Percentiles rank a stretch among this genome's conserved stretches.
Evolutionary conservation across 1,284 basidiomycete genomes (phyloP).

Genomic region (Athelia psychrophila): DNA sequence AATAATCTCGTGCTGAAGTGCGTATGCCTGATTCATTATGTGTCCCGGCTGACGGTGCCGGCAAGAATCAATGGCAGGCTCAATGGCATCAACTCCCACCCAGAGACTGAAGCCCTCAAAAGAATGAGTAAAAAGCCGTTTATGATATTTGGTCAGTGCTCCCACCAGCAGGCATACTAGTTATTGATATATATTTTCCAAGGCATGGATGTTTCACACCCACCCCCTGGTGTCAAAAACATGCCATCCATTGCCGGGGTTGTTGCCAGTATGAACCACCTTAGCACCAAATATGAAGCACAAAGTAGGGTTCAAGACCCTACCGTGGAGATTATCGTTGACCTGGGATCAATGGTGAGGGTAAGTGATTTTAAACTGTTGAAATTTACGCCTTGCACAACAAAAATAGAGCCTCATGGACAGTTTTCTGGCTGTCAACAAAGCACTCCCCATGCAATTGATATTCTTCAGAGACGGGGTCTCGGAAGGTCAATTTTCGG

Average conservation of each 20-base stretch:
- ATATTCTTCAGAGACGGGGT: neutral
- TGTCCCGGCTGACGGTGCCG: neutral
- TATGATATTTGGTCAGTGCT: neutral
- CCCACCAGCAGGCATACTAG: too few species aligned
- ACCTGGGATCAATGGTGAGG: neutral
- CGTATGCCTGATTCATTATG: neutral
- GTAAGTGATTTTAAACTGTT: neutral
- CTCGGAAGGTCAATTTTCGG: neutral
- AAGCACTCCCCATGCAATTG: neutral
- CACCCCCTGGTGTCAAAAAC: neutral
- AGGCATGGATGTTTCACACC: neutral
- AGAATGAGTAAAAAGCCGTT: neutral
- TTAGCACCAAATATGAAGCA: neutral
- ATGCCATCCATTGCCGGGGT: neutral
- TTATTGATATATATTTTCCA: neutral
- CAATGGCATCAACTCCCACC: neutral
- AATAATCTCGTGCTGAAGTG: neutral
- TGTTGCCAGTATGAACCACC: neutral
- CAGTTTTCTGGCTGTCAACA: neutral
- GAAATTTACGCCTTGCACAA: too few species aligned
- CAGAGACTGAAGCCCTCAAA: neutral
- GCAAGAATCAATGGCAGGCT: neutral
- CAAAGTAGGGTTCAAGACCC: neutral
- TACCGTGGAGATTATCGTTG: neutral
- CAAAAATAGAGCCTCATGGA: too few species aligned